Evolutionary conservation across 2,329 filamentous ascomycete genomes (phyloP).

Genomic region (Rhinocladiella similis): DNA sequence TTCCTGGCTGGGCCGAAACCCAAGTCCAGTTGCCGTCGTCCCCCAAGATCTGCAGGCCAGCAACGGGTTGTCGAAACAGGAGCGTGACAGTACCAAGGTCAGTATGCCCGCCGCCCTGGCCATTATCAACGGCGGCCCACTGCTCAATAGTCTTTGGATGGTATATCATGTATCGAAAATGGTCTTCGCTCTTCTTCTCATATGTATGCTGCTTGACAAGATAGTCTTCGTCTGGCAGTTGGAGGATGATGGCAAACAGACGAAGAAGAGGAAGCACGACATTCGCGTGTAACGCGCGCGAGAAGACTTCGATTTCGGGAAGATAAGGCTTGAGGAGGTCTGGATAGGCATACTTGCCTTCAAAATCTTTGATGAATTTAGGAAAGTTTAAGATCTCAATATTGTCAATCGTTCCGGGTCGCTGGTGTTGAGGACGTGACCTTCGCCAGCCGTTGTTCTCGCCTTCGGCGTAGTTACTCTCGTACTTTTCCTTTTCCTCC

Average conservation of each 20-base stretch:
- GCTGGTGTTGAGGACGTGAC: conserved; percentile 37
- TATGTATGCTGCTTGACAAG: conserved; percentile 59
- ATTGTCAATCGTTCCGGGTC: conserved; percentile 45
- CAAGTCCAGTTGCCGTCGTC: conserved; percentile 49
- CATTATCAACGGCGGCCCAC: conserved; percentile 43
- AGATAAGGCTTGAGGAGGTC: conserved; percentile 49
- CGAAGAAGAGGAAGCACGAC: conserved; percentile 56
- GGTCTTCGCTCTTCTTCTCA: conserved; percentile 57
- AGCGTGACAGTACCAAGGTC: conserved; percentile 58
- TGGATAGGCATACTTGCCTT: conserved; percentile 43
- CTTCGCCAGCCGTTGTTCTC: conserved; percentile 59
- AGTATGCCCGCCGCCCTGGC: conserved; percentile 53
- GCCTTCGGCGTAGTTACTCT: conserved; percentile 49
- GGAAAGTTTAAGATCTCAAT: conserved; percentile 61
- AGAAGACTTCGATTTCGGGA: conserved; percentile 58
- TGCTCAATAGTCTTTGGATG: conserved; percentile 49
- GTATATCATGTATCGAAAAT: conserved; percentile 63
- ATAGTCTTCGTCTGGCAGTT: conserved; percentile 59
- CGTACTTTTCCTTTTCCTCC: conserved; percentile 61
- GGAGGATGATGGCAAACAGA: conserved; percentile 60
- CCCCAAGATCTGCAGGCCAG: conserved; percentile 54
- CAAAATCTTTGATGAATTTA: conserved; percentile 53
- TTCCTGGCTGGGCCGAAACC: conserved; percentile 47
- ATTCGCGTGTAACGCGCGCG: conserved; percentile 52
- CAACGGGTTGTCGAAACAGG: conserved; percentile 58